phyloP scores from a whole-genome alignment of 2,329 filamentous ascomycete species.

The Cercospora canescens region DNA sequence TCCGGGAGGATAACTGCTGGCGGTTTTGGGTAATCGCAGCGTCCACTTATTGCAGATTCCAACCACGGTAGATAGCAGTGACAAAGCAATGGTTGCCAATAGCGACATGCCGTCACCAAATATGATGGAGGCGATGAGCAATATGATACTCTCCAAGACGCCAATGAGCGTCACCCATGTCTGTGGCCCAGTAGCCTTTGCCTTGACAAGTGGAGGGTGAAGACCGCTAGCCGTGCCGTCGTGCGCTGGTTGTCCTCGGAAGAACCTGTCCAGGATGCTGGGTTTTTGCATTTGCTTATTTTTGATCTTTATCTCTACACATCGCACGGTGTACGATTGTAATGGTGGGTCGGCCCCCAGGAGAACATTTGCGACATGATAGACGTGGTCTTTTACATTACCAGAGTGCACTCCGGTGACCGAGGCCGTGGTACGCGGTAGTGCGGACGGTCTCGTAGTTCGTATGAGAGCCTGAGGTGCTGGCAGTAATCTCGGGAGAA shows the following conservation, averaged over 20 bases:
- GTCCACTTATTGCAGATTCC: conserved; percentile 53
- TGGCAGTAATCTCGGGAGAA: conserved; percentile 51
- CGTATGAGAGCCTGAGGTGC: conserved; percentile 53
- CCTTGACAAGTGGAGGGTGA: conserved; percentile 37
- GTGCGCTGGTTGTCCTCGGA: conserved; percentile 39
- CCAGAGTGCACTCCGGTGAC: conserved; percentile 51
- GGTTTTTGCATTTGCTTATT: background rate
- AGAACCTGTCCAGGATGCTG: conserved; percentile 32
- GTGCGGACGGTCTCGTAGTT: conserved; percentile 44
- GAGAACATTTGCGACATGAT: conserved; percentile 51
- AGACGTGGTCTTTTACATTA: conserved; percentile 47
- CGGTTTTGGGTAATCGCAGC: conserved; percentile 42
- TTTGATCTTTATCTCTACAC: conserved; percentile 29
- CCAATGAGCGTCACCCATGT: conserved; percentile 49
- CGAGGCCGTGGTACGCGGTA: conserved; percentile 42
- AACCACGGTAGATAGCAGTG: conserved; percentile 51
- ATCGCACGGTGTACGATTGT: conserved; percentile 27
- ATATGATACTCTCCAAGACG: conserved; percentile 42
- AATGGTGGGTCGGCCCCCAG: conserved; percentile 36
- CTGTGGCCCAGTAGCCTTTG: conserved; percentile 48
- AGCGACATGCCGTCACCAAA: conserved; percentile 53
- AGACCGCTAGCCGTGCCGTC: background rate
- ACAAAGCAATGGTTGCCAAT: conserved; percentile 49
- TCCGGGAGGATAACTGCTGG: conserved; percentile 35
- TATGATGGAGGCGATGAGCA: conserved; percentile 48